These are phyloP conservation scores for Plasmodium adleri DNA, from an alignment of 169 alveolate genomes.

Conservation along the genomic window DNA sequence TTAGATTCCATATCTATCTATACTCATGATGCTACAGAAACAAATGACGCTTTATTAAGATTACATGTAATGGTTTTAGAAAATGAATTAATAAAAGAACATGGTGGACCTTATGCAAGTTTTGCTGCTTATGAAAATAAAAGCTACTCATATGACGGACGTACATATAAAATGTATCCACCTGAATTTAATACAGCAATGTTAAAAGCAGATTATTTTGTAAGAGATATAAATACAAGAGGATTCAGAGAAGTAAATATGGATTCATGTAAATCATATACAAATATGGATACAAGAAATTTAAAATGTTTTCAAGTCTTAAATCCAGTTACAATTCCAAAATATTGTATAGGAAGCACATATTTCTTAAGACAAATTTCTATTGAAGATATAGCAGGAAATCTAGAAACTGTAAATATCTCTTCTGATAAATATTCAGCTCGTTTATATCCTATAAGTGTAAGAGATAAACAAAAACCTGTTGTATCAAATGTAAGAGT, in stretches of 20 bases:
- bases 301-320: conserved; percentile 83
- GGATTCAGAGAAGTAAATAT: conserved; percentile 51
- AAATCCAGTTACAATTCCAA: conserved; percentile 78
- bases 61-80: conserved; percentile 43
- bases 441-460: conserved; percentile 29
- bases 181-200: conserved; percentile 10
- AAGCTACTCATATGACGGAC: conserved; percentile 31
- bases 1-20: conserved; percentile 25
- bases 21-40: conserved; percentile 31
- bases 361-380: conserved; percentile 77
- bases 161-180: conserved; percentile 22
- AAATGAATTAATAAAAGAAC: conserved; percentile 4
- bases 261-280: conserved; percentile 41
- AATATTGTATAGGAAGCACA: conserved; percentile 78
- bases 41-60: conserved; percentile 52
- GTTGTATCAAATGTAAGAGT: conserved; percentile 76
- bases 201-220: conserved; percentile 25
- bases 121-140: conserved; percentile 62
- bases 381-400: conserved; percentile 83
- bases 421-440: conserved; percentile 75
- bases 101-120: conserved; percentile 43
- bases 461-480: conserved; percentile 79
- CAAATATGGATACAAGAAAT: conserved; percentile 36
- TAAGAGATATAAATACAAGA: conserved; percentile 31
- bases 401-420: conserved; percentile 79